Evolutionary conservation across 495 filamentous ascomycete species (phyloP).

Genomic region (Endocarpon pusillum): DNA sequence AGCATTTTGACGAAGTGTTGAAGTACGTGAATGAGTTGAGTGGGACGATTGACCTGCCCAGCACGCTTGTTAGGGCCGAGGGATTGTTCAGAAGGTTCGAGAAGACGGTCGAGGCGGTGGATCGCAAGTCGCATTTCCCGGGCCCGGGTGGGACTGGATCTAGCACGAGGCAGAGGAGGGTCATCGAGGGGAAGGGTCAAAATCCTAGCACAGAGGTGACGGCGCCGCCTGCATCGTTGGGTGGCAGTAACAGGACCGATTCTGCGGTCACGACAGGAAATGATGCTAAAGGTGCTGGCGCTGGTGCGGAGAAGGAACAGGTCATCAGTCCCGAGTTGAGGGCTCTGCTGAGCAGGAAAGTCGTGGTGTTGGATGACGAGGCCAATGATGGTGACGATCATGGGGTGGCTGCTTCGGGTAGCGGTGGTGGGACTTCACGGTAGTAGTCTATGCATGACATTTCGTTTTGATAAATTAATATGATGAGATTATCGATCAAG

Average conservation of each 20-base stretch:
- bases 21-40: conserved; percentile 98
- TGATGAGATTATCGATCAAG: too few relatives aligned
- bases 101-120: conserved; percentile 68
- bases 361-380: conserved; percentile 42
- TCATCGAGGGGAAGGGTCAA: not conserved
- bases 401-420: conserved; percentile 4
- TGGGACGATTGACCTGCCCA: conserved; percentile 74
- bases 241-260: conserved; percentile 1
- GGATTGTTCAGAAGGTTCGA: conserved; percentile 76
- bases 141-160: too few relatives aligned
- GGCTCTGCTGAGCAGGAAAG: conserved; percentile 51
- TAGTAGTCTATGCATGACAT: too few relatives aligned
- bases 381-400: conserved; percentile 8
- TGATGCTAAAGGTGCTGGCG: conserved; percentile 4
- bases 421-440: too few relatives aligned
- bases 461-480: too few relatives aligned
- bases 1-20: conserved; percentile 89
- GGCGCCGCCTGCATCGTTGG: too few relatives aligned
- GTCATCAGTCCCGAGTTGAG: conserved; percentile 73
- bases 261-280: conserved; percentile 2
- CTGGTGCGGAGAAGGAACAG: conserved; percentile 26
- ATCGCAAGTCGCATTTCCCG: conserved; percentile 73
- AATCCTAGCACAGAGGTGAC: not conserved
- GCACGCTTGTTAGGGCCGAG: conserved; percentile 74
- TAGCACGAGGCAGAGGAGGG: too few relatives aligned